Evolutionary conservation across 257 asterid species (phyloP).

Genomic region (Handroanthus guayacan): DNA sequence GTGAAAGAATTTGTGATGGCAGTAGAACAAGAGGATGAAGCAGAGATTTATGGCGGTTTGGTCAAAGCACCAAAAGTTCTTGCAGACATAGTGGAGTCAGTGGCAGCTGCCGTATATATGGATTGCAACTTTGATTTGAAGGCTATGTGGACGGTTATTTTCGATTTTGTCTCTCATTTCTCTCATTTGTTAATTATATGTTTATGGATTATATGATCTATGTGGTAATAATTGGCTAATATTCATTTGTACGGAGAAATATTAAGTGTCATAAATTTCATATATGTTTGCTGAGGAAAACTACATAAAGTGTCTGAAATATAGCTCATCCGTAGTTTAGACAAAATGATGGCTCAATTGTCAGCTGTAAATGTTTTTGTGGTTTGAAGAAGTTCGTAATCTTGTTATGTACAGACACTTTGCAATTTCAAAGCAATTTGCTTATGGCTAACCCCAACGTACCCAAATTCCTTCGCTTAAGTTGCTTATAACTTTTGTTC

Average conservation of each 20-base stretch:
- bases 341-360: not conserved
- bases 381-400: not conserved
- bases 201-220: not conserved
- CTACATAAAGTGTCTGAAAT: not conserved
- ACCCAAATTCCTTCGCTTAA: not conserved
- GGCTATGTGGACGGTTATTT: conserved; percentile 55
- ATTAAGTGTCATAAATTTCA: not conserved
- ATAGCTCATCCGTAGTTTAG: not conserved
- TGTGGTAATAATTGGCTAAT: conserved; percentile 16
- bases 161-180: not conserved
- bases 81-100: conserved; percentile 84
- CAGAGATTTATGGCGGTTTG: conserved; percentile 72
- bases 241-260: not conserved
- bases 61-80: conserved; percentile 85
- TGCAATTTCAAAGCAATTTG: not conserved
- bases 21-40: conserved; percentile 55
- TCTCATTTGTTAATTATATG: conserved; percentile 1
- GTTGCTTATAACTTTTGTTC: conserved; percentile 22
- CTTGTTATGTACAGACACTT: not conserved
- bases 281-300: not conserved
- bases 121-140: conserved; percentile 49
- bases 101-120: conserved; percentile 72
- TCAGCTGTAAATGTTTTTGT: not conserved
- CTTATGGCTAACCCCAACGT: not conserved
- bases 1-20: conserved; percentile 65